Evolutionary conservation across 129 eudicot species (phyloP).

Genomic region (Apium graveolens): DNA sequence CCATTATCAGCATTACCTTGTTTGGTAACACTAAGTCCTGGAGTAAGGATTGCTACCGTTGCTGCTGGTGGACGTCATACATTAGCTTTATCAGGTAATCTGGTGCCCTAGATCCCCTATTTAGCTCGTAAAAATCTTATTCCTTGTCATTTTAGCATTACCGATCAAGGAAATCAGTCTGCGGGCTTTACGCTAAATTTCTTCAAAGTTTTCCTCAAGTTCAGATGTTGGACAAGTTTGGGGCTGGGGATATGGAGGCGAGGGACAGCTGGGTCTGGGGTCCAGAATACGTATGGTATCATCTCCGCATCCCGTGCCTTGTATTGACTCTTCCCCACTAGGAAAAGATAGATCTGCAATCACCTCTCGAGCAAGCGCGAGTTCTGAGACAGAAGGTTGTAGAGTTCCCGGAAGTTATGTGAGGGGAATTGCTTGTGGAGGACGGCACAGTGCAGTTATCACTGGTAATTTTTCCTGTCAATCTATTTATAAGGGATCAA

Average conservation of each 20-base stretch:
- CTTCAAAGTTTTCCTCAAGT: slow-evolving; percentile 21
- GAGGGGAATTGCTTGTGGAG: slow-evolving; percentile 93
- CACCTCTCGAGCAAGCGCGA: slow-evolving; percentile 46
- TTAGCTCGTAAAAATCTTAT: not conserved
- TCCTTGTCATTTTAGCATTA: not conserved
- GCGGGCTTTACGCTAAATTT: not conserved
- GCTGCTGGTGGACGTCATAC: slow-evolving; percentile 99
- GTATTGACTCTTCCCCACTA: slow-evolving; percentile 56
- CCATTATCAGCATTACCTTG: slow-evolving; percentile 81
- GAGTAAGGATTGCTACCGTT: slow-evolving; percentile 72
- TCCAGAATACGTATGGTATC: slow-evolving; percentile 92
- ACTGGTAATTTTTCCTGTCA: slow-evolving; percentile 45
- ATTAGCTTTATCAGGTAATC: slow-evolving; percentile 75
- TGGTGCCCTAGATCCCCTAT: not conserved
- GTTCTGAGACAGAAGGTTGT: slow-evolving; percentile 52
- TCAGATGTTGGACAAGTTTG: slow-evolving; percentile 98
- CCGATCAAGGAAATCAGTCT: not conserved
- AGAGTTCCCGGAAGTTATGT: slow-evolving; percentile 84
- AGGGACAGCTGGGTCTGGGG: slow-evolving; percentile 93
- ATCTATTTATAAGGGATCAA: not conserved
- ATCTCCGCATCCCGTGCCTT: slow-evolving; percentile 94
- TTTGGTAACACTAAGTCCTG: slow-evolving; percentile 70
- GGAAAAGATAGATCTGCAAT: slow-evolving; percentile 49
- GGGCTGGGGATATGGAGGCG: slow-evolving; percentile 99
- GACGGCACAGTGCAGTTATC: slow-evolving; percentile 88